phyloP scores from a whole-genome alignment of 2,329 filamentous ascomycete genomes.

The Kalmusia sp. region DNA sequence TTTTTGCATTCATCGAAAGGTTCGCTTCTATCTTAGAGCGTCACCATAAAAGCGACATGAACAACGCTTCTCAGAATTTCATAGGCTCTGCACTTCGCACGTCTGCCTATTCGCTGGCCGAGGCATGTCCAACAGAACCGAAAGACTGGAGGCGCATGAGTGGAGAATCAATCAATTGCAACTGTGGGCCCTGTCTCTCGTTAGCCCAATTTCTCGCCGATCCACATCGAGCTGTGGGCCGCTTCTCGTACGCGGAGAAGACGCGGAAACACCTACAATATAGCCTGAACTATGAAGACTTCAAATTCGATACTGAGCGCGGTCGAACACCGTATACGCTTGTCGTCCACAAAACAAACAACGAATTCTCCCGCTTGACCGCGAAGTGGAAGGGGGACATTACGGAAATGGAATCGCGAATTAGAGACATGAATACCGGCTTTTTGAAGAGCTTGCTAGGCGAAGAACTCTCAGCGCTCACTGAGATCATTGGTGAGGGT shows the following conservation, averaged over 20 bases:
- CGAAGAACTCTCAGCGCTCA: not conserved
- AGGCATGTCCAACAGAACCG: not conserved
- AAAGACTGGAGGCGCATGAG: slow-evolving; percentile 10
- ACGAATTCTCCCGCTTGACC: slow-evolving; percentile 2
- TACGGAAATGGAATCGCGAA: slow-evolving; percentile 14
- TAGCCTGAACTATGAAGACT: slow-evolving; percentile 2
- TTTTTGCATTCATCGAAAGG: not conserved
- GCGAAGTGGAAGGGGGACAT: slow-evolving; percentile 6
- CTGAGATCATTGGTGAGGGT: too few species aligned
- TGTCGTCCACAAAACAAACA: slow-evolving; percentile 13
- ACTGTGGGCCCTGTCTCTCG: slow-evolving; percentile 9
- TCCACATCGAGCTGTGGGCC: not conserved
- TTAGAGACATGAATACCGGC: not conserved
- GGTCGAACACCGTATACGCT: slow-evolving; percentile 7
- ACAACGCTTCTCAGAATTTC: not conserved
- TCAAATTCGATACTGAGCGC: slow-evolving; percentile 12
- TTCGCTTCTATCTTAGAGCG: not conserved
- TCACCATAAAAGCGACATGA: not conserved
- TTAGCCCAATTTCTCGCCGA: slow-evolving; percentile 10
- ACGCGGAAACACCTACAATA: slow-evolving; percentile 13
- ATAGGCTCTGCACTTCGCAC: not conserved
- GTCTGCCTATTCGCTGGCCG: not conserved
- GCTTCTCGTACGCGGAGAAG: slow-evolving; percentile 11
- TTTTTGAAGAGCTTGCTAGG: not conserved
- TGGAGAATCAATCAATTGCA: not conserved